These are phyloP conservation scores for Neurospora hispaniola DNA, from an alignment of 495 filamentous ascomycete genomes.

Conservation along the genomic window DNA sequence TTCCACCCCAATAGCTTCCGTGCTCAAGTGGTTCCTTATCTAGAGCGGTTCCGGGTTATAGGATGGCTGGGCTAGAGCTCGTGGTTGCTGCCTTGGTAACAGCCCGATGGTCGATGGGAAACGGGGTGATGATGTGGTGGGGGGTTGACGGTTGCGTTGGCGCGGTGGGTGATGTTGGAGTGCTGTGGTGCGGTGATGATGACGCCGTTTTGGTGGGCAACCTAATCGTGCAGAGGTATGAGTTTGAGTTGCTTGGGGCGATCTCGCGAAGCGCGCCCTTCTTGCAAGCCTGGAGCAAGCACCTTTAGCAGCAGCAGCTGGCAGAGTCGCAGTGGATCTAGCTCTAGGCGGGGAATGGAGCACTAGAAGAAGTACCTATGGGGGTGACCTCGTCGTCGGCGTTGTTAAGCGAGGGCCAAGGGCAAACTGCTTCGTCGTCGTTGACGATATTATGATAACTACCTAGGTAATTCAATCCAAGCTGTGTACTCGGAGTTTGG, in stretches of 20 bases:
- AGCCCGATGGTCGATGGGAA: slow-evolving; percentile 10
- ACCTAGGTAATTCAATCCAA: not conserved
- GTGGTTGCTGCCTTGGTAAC: slow-evolving; percentile 1
- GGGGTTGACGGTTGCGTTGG: not conserved
- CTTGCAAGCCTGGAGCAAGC: slow-evolving; percentile 5
- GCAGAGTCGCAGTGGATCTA: not conserved
- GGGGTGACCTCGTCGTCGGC: not conserved
- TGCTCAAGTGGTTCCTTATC: slow-evolving; percentile 65
- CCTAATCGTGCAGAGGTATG: not conserved
- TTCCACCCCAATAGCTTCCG: slow-evolving; percentile 60
- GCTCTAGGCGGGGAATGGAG: not conserved
- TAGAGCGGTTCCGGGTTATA: slow-evolving; percentile 56
- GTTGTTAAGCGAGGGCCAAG: not conserved
- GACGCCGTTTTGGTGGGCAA: slow-evolving; percentile 5
- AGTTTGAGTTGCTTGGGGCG: slow-evolving; percentile 11
- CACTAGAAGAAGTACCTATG: not conserved
- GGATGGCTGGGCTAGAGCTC: slow-evolving; percentile 4
- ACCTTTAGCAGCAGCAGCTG: not conserved
- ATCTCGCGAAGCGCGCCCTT: slow-evolving; percentile 22
- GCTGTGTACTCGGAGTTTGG: not conserved
- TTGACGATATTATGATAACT: not conserved
- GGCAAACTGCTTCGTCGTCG: not conserved
- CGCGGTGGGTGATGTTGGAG: not conserved
- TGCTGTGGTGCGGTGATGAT: slow-evolving; percentile 10
- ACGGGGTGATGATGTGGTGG: slow-evolving; percentile 8